Conservation (phyloP, 2,329 filamentous ascomycete species). For the Penicillium italicum region DNA sequence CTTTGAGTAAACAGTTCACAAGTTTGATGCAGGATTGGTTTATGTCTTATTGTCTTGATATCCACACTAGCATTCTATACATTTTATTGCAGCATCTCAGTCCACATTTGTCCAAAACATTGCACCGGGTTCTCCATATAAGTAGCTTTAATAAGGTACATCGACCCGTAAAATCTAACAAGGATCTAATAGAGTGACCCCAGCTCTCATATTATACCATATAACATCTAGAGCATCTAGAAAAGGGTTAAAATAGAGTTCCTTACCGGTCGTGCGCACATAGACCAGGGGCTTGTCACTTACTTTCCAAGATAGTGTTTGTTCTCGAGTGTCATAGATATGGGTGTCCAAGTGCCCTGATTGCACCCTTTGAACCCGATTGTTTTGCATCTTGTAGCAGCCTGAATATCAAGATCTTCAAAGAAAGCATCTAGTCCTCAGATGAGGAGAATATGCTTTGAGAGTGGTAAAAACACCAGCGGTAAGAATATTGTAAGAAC, state of each 20-base stretch:
- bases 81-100: not conserved
- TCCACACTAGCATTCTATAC: conserved; percentile 6
- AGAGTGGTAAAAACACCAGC: not conserved
- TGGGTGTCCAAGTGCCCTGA: no score
- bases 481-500: not conserved
- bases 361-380: not conserved
- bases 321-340: not conserved
- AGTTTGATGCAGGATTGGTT: not conserved
- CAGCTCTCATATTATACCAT: no score
- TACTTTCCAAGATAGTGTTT: not conserved
- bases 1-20: conserved; percentile 30
- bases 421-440: not conserved
- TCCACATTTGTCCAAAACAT: not conserved
- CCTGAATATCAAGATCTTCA: no score
- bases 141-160: no score
- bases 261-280: no score
- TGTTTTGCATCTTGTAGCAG: not conserved
- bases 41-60: conserved; percentile 9
- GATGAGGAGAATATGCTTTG: not conserved
- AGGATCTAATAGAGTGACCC: no score
- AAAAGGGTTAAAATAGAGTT: no score
- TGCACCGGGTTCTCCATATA: no score
- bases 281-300: not conserved
- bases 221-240: no score
- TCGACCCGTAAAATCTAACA: no score